phyloP scores from a whole-genome alignment of 2,329 filamentous ascomycete genomes.

The Juglanconis oblonga region DNA sequence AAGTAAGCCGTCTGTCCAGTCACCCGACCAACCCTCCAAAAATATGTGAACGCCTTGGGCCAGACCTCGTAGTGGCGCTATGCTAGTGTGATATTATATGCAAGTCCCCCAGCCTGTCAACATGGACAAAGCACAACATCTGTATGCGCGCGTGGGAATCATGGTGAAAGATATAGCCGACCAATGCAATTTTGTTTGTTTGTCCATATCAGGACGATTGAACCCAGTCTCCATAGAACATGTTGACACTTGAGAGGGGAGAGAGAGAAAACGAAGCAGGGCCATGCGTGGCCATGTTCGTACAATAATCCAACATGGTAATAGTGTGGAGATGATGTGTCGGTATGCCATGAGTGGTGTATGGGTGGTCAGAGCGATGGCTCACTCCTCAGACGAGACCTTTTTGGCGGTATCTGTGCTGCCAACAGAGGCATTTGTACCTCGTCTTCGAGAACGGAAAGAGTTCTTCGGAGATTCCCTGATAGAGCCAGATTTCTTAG shows the following conservation, averaged over 20 bases:
- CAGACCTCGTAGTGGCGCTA: slow-evolving; percentile 11
- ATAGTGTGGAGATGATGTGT: not conserved
- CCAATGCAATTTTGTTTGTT: slow-evolving; percentile 13
- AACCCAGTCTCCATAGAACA: not conserved
- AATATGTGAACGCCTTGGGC: slow-evolving; percentile 8
- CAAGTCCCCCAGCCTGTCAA: slow-evolving; percentile 1
- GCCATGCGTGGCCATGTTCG: not conserved
- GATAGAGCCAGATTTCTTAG: slow-evolving; percentile 13
- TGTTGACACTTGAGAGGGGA: not conserved
- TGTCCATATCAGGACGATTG: not conserved
- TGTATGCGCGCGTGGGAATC: slow-evolving; percentile 8
- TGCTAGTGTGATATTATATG: slow-evolving; percentile 18
- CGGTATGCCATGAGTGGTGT: not conserved
- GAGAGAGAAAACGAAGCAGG: not conserved
- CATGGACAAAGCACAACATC: not conserved
- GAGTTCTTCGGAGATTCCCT: slow-evolving; percentile 23
- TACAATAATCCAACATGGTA: not conserved
- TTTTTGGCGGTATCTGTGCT: slow-evolving; percentile 66
- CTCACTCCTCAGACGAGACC: slow-evolving; percentile 35
- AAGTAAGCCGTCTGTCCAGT: not conserved
- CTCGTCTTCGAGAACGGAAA: slow-evolving; percentile 45
- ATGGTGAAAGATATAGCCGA: slow-evolving; percentile 12
- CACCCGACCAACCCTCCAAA: not conserved
- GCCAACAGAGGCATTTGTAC: slow-evolving; percentile 59
- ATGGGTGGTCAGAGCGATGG: not conserved